phyloP scores from a whole-genome alignment of 176 grass and related monocot species.

The Musa itinerans region DNA sequence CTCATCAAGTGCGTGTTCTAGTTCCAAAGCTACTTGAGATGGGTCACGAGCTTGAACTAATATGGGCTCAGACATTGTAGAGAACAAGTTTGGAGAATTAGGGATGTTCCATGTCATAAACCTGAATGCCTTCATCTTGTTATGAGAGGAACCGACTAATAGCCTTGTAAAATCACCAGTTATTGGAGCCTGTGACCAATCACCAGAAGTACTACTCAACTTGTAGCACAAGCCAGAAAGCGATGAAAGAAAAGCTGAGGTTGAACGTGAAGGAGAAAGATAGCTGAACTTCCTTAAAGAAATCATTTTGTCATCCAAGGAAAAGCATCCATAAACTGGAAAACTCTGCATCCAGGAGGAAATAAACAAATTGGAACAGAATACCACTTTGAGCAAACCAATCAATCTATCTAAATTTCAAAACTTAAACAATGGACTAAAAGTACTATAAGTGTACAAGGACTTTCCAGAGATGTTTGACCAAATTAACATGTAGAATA shows the following conservation, averaged over 20 bases:
- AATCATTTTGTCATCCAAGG: slow-evolving; percentile 5
- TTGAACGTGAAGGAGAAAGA: slow-evolving; percentile 1
- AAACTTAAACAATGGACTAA: background rate
- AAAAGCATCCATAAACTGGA: background rate
- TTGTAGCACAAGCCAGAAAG: background rate
- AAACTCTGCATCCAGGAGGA: background rate
- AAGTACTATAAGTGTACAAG: too few species aligned
- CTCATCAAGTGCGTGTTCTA: slow-evolving; percentile 51
- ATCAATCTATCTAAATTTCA: background rate
- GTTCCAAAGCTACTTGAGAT: slow-evolving; percentile 40
- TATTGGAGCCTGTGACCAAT: background rate
- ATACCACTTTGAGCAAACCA: background rate
- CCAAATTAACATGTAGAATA: too few species aligned
- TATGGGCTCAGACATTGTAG: slow-evolving; percentile 37
- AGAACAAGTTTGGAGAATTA: slow-evolving; percentile 15
- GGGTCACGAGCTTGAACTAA: slow-evolving; percentile 56
- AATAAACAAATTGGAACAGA: background rate
- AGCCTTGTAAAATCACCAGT: background rate
- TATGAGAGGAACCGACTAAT: background rate
- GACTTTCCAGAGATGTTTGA: too few species aligned
- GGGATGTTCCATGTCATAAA: background rate
- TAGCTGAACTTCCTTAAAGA: background rate
- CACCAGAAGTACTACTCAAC: background rate
- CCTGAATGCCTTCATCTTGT: background rate
- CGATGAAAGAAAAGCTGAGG: background rate